Evolutionary conservation across 345 rosid species (phyloP).

Genomic region (Boechera stricta): DNA sequence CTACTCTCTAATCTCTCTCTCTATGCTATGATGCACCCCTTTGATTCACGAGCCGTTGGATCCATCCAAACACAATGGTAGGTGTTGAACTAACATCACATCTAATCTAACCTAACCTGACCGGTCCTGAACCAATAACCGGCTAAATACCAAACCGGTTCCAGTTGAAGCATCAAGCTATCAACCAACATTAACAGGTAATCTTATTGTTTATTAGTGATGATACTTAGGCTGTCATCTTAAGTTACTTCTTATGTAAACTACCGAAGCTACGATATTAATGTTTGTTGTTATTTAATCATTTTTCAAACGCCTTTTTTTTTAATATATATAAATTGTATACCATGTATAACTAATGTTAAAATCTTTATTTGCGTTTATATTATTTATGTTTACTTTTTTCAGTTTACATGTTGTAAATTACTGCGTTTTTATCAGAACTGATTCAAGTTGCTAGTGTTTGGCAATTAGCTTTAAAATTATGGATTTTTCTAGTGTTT

Average conservation of each 20-base stretch:
- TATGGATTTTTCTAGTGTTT: too few relatives aligned
- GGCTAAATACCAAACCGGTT: conserved; percentile 25
- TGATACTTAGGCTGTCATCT: conserved; percentile 25
- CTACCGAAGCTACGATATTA: neutral
- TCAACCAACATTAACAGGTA: conserved; percentile 11
- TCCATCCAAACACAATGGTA: neutral
- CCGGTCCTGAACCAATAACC: conserved; percentile 10
- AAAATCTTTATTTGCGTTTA: neutral
- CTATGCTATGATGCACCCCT: neutral
- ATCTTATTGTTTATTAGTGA: conserved; percentile 6
- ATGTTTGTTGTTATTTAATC: neutral
- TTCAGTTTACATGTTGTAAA: neutral
- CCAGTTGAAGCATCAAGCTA: neutral
- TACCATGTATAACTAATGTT: too few relatives aligned
- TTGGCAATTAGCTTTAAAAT: too few relatives aligned
- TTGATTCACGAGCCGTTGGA: conserved; percentile 23
- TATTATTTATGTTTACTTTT: too few relatives aligned
- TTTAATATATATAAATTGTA: neutral
- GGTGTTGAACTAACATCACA: conserved; percentile 24
- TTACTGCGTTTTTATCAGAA: neutral
- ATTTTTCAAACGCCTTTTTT: neutral
- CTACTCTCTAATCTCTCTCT: conserved; percentile 5
- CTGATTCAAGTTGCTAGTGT: too few relatives aligned
- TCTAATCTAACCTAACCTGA: conserved; percentile 30
- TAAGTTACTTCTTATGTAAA: conserved; percentile 32